These are phyloP conservation scores for Pyronema omphalodes DNA, from an alignment of 495 filamentous ascomycete species.

Conservation along the genomic window DNA sequence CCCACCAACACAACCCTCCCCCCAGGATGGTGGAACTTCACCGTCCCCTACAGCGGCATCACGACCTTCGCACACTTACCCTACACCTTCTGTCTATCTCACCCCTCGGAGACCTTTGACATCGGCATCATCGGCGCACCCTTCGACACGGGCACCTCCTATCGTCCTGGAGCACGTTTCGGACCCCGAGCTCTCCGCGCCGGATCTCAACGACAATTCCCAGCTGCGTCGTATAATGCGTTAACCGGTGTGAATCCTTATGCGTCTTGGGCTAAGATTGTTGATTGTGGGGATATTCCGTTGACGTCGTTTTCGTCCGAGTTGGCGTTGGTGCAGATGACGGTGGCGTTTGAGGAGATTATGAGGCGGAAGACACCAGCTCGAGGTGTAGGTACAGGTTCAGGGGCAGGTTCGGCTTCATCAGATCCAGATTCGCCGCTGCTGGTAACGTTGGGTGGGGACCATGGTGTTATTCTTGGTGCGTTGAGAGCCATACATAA, in stretches of 20 bases:
- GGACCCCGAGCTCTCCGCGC: constrained; percentile 67
- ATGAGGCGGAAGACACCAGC: no score
- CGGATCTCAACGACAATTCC: constrained; percentile 52
- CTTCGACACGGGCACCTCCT: constrained; percentile 67
- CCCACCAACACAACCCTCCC: no score
- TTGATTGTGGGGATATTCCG: constrained; percentile 75
- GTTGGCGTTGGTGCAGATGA: constrained; percentile 56
- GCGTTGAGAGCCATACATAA: constrained; percentile 53
- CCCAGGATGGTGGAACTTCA: not conserved
- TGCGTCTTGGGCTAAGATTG: constrained; percentile 48
- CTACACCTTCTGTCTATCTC: constrained; percentile 53
- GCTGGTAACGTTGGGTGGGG: constrained; percentile 59
- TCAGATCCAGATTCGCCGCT: no score
- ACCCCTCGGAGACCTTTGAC: constrained; percentile 48
- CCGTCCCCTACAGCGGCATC: constrained; percentile 65
- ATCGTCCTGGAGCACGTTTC: constrained; percentile 69
- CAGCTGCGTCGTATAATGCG: constrained; percentile 58
- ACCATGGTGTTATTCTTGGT: constrained; percentile 61
- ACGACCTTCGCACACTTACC: constrained; percentile 66
- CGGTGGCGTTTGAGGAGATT: constrained; percentile 26
- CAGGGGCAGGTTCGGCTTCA: no score
- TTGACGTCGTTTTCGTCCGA: constrained; percentile 61
- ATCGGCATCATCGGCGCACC: constrained; percentile 68
- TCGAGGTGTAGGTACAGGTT: no score
- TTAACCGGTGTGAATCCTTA: constrained; percentile 64